Base-by-base conservation (phyloP, 2,329 filamentous ascomycete genomes). In the Phialophora chinensis region DNA sequence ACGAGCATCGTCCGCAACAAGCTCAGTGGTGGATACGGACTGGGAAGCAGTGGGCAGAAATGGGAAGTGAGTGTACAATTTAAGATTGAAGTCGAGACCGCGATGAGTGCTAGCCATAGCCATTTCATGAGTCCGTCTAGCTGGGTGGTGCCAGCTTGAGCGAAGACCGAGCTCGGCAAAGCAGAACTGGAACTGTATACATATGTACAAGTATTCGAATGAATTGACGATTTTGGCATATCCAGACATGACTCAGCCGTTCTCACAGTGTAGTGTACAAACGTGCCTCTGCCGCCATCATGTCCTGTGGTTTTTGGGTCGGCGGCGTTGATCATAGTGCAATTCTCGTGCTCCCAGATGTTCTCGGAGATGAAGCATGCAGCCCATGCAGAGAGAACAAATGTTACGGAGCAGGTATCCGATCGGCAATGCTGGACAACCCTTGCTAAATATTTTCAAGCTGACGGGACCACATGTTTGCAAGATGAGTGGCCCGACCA, bases 1-100 rank as follows among this genome's bases (percentile, higher is more conserved):
- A 85, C 87, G 17, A 90, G 89, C 66, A 80, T 97, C 74, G 88
- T 99, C 60, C 90, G 91, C 77, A 96, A 95, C 75, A 85, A 92
- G 35, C 82, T 99, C 7, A 93, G 93, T 4, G 94, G 94, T 67
- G 92, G 91, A 1, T 97, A 97, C 77, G 93, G 93, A 8, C 86
- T 87, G 52, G 90, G 91, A 4, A 69, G 69, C 44, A 88, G 87
- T 14, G 91, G 89, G 44, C 84, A 95, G 75, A 89, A 89, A 74
- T 99, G 95, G 95, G 95, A 99, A 80, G 92, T 98, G 14, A 96
- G 91, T 55, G 84, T 96, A 60, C 92, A 98, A 80, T 88, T 92
- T 75, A 88, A 81, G 54, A 76, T 85, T 63, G 85, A 87, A 31
- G 60, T 64, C 29, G 66, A 69, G 47, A 66, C 53, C n/a, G 70